Percentiles rank a stretch among this genome's conserved stretches.
Evolutionary conservation across 345 rosid genomes (phyloP).

Genomic region (Erysimum cheiranthoides): DNA sequence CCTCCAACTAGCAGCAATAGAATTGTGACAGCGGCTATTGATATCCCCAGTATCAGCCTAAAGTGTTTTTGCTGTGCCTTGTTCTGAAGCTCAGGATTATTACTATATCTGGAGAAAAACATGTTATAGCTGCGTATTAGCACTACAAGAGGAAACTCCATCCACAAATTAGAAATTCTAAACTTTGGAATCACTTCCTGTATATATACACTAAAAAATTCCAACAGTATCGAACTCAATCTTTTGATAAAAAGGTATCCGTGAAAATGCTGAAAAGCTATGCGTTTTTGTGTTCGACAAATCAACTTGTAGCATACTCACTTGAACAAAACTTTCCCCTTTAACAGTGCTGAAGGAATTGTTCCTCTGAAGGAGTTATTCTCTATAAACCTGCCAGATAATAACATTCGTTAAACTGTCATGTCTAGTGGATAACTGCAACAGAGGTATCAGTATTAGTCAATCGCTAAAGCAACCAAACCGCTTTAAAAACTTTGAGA

Average conservation of each 20-base stretch:
- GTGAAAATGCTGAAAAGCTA: slow-evolving; percentile 9
- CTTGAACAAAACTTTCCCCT: slow-evolving; percentile 66
- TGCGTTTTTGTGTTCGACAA: neutral
- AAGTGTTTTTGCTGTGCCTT: slow-evolving; percentile 52
- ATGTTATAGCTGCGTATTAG: slow-evolving; percentile 9
- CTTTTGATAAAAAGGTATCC: neutral
- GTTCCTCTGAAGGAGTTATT: slow-evolving; percentile 83
- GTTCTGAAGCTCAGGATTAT: slow-evolving; percentile 67
- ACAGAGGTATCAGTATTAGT: neutral
- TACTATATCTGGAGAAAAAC: slow-evolving; percentile 60
- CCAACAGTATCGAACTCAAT: slow-evolving; percentile 8
- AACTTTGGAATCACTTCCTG: slow-evolving; percentile 13
- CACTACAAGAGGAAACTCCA: slow-evolving; percentile 9
- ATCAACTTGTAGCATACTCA: slow-evolving; percentile 55
- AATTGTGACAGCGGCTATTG: slow-evolving; percentile 58
- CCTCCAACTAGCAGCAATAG: slow-evolving; percentile 60
- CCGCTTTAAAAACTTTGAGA: neutral
- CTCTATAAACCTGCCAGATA: slow-evolving; percentile 70
- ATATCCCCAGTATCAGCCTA: slow-evolving; percentile 64
- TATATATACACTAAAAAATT: neutral
- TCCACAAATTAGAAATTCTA: neutral
- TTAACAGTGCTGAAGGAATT: slow-evolving; percentile 64
- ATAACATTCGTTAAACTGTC: slow-evolving; percentile 15
- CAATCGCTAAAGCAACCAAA: slow-evolving; percentile 4
- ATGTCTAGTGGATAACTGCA: slow-evolving; percentile 18